phyloP scores from a whole-genome alignment of 2,329 filamentous ascomycete species.

The Neurospora sp. region DNA sequence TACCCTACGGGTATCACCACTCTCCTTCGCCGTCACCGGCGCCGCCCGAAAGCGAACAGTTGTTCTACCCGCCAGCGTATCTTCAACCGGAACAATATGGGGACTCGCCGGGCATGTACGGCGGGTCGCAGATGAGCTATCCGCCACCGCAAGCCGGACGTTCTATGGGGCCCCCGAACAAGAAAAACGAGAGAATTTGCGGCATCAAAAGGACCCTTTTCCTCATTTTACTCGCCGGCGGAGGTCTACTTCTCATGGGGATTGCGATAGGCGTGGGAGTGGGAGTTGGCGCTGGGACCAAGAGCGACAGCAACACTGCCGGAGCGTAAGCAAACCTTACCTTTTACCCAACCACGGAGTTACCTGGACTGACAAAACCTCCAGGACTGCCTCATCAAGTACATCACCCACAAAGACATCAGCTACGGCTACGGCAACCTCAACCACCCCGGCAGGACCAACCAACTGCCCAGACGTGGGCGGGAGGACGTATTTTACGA shows the following conservation, averaged over 20 bases:
- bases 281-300: constrained; percentile 6
- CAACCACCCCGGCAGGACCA: not conserved
- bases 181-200: constrained; percentile 2
- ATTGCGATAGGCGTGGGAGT: constrained; percentile 12
- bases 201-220: constrained; percentile 5
- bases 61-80: not conserved
- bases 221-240: constrained; percentile 5
- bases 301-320: not conserved
- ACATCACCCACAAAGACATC: not conserved
- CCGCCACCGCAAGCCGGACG: not conserved
- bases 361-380: not conserved
- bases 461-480: constrained; percentile 3
- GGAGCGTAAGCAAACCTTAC: not conserved
- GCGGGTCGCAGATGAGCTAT: not conserved
- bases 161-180: not conserved
- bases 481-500: constrained; percentile 3
- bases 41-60: not conserved
- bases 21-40: not conserved
- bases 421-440: not conserved
- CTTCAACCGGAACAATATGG: not conserved
- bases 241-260: constrained; percentile 5
- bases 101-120: not conserved
- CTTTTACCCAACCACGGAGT: not conserved
- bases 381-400: not conserved
- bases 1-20: not conserved